These are phyloP conservation scores for Juglanconis oblonga DNA, from an alignment of 2,329 filamentous ascomycete species.

Conservation along the genomic window DNA sequence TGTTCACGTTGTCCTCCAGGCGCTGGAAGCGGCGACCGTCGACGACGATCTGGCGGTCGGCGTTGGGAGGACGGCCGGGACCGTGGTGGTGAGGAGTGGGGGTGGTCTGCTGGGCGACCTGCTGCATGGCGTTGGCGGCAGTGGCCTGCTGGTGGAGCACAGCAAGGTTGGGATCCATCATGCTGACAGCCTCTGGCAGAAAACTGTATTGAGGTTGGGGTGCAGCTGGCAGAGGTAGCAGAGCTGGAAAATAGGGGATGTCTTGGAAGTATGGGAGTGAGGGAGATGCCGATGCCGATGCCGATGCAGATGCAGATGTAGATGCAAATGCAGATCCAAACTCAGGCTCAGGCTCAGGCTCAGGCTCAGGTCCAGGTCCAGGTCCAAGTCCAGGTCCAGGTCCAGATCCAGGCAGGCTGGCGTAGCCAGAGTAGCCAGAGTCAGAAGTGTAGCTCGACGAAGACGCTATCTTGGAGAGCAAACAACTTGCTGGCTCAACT, in stretches of 20 bases:
- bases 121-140: conserved; percentile 14
- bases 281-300: too few species aligned
- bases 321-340: too few species aligned
- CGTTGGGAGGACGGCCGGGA: conserved; percentile 15
- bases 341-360: not conserved
- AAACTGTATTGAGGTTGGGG: not conserved
- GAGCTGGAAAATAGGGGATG: not conserved
- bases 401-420: not conserved
- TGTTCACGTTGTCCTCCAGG: conserved; percentile 17
- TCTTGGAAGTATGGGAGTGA: too few species aligned
- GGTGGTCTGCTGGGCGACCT: conserved; percentile 7
- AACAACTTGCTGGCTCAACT: not conserved
- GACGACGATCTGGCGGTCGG: conserved; percentile 14
- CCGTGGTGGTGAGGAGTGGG: conserved; percentile 5
- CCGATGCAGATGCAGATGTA: too few species aligned
- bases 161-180: conserved; percentile 13
- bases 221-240: not conserved
- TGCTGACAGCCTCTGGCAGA: not conserved
- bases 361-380: not conserved
- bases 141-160: conserved; percentile 17
- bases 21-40: conserved; percentile 19
- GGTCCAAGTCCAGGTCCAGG: not conserved
- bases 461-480: not conserved
- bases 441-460: not conserved
- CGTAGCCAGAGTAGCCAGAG: not conserved